Evolutionary conservation across 495 filamentous ascomycete species (phyloP).

Genomic region (Tuber indicum): DNA sequence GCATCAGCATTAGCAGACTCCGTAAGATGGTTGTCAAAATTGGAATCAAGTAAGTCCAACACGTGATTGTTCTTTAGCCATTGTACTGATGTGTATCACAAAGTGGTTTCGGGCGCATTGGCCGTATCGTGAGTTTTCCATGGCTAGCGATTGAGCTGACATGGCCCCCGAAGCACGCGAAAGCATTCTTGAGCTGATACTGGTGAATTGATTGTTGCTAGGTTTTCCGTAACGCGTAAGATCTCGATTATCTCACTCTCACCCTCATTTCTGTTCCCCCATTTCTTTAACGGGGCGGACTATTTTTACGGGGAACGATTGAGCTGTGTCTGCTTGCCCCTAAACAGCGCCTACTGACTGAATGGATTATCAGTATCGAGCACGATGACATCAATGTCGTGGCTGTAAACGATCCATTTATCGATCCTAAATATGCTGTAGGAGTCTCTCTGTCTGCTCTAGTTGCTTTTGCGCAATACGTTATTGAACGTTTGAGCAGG

Average conservation of each 20-base stretch:
- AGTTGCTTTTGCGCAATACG: background rate
- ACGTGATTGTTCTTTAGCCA: background rate
- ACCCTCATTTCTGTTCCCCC: background rate
- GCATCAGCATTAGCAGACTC: background rate
- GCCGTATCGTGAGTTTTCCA: slow-evolving; percentile 68
- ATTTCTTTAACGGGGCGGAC: background rate
- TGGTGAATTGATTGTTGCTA: slow-evolving; percentile 21
- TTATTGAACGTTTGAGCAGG: slow-evolving; percentile 48
- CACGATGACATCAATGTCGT: slow-evolving; percentile 79
- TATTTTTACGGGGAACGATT: slow-evolving; percentile 43
- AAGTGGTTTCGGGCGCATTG: slow-evolving; percentile 99
- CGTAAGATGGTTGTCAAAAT: slow-evolving; percentile 40
- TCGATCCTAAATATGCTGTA: slow-evolving; percentile 89
- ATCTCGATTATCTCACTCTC: background rate
- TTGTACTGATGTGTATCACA: background rate
- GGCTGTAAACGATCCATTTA: slow-evolving; percentile 99
- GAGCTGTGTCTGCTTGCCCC: background rate
- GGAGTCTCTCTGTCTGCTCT: background rate
- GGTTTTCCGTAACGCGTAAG: slow-evolving; percentile 76
- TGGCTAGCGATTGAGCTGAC: background rate
- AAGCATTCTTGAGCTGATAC: background rate
- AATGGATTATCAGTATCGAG: slow-evolving; percentile 56
- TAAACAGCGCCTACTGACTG: background rate
- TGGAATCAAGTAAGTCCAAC: slow-evolving; percentile 39
- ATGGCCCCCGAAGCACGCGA: background rate